These are phyloP conservation scores for Phytophthora pseudosyringae DNA, from an alignment of 352 stramenopile genomes.

Conservation along the genomic window DNA sequence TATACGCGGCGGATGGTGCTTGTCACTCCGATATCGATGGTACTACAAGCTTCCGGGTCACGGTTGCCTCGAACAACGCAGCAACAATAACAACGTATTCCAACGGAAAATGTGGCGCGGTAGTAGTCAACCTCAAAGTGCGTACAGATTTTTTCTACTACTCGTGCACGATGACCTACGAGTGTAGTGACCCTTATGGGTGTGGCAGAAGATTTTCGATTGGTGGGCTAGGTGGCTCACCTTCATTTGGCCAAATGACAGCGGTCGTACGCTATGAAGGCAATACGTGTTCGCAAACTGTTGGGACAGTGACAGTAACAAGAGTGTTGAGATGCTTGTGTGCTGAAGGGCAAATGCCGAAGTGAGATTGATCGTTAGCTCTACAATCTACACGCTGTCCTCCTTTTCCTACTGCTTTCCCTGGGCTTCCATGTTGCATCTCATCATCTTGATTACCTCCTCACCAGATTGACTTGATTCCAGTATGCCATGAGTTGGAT, in stretches of 20 bases:
- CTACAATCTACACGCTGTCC: too few relatives aligned
- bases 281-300: slow-evolving; percentile 5
- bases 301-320: neutral
- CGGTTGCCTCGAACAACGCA: neutral
- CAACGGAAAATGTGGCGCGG: neutral
- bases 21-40: slow-evolving; percentile 9
- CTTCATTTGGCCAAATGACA: slow-evolving; percentile 3
- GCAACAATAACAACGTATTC: slow-evolving; percentile 7
- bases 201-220: slow-evolving; percentile 7
- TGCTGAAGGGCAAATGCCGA: too few relatives aligned
- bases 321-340: too few relatives aligned
- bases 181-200: neutral
- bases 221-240: slow-evolving; percentile 9
- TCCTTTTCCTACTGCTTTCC: too few relatives aligned
- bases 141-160: neutral
- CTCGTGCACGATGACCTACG: neutral
- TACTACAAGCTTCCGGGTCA: slow-evolving; percentile 15
- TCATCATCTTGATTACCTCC: too few relatives aligned
- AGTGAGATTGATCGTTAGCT: too few relatives aligned
- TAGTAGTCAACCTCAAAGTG: neutral
- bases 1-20: slow-evolving; percentile 3
- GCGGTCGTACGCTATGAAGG: neutral
- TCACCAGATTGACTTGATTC: too few relatives aligned
- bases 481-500: too few relatives aligned
- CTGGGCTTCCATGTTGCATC: too few relatives aligned